Conservation (phyloP, 371 early-diverging fungal species). For the Blakeslea trispora region DNA sequence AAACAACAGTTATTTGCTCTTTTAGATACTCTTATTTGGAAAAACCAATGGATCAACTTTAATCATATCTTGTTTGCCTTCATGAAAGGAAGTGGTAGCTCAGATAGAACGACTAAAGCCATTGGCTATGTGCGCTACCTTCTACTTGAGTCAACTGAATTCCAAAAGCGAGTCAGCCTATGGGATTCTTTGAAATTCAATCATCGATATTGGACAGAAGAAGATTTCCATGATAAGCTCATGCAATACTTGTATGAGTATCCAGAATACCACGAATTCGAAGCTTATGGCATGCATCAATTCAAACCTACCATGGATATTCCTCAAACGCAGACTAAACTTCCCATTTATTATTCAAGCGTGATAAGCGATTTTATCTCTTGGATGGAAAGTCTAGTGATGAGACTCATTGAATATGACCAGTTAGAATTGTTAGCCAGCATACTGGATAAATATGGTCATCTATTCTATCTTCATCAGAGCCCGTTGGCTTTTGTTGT, state of each 20-base stretch:
- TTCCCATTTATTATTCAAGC: constrained; percentile 75
- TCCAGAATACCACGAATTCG: constrained; percentile 79
- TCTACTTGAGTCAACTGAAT: constrained; percentile 63
- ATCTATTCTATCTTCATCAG: constrained; percentile 69
- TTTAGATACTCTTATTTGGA: constrained; percentile 75
- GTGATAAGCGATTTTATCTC: constrained; percentile 69
- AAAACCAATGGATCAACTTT: constrained; percentile 67
- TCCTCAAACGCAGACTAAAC: constrained; percentile 56
- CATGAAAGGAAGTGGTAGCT: constrained; percentile 61
- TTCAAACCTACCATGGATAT: constrained; percentile 34
- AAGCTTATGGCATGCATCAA: constrained; percentile 58
- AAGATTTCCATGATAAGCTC: constrained; percentile 67
- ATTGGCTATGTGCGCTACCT: constrained; percentile 59
- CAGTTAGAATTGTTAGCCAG: constrained; percentile 59
- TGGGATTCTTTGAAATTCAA: constrained; percentile 70
- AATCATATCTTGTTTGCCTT: constrained; percentile 76
- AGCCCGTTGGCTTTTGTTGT: constrained; percentile 71
- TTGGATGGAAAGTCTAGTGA: constrained; percentile 66
- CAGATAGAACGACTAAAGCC: constrained; percentile 45
- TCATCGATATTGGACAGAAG: constrained; percentile 75
- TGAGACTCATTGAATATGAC: constrained; percentile 70
- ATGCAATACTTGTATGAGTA: constrained; percentile 62
- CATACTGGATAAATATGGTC: constrained; percentile 69
- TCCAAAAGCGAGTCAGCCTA: constrained; percentile 59
- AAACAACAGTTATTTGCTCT: constrained; percentile 36